Percentiles rank a stretch among this genome's conserved stretches.
phyloP scores from a whole-genome alignment of 371 early-diverging fungal genomes.

The Apophysomyces elegans region DNA sequence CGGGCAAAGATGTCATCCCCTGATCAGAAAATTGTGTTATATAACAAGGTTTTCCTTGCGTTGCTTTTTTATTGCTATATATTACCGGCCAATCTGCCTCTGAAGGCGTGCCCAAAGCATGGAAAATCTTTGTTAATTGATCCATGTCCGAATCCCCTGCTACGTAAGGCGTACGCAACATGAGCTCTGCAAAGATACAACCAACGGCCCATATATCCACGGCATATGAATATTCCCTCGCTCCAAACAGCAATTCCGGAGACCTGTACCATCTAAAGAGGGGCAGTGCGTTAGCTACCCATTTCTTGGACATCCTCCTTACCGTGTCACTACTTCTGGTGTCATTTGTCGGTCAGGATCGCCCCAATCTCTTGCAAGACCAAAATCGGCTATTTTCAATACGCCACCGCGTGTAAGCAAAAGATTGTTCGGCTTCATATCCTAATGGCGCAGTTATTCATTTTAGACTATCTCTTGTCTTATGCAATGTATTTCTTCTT shows the following conservation, averaged over 20 bases:
- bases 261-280: slow-evolving; percentile 96
- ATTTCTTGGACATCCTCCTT: slow-evolving; percentile 3
- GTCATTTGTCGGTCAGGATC: slow-evolving; percentile 86
- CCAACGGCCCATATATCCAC: slow-evolving; percentile 99
- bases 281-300: neutral
- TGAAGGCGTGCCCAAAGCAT: slow-evolving; percentile 97
- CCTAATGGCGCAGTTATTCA: slow-evolving; percentile 48
- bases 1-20: slow-evolving; percentile 78
- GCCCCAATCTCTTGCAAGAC: slow-evolving; percentile 94
- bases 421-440: slow-evolving; percentile 99
- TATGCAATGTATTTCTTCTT: neutral
- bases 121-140: slow-evolving; percentile 94
- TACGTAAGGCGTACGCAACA: slow-evolving; percentile 95
- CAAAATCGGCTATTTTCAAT: slow-evolving; percentile 99
- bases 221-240: slow-evolving; percentile 86
- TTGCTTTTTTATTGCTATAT: slow-evolving; percentile 8
- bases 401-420: slow-evolving; percentile 89
- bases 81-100: slow-evolving; percentile 95
- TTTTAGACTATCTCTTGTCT: neutral
- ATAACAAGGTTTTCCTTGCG: neutral
- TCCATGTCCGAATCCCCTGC: slow-evolving; percentile 95
- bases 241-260: slow-evolving; percentile 97
- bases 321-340: slow-evolving; percentile 94
- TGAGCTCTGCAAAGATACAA: slow-evolving; percentile 99
- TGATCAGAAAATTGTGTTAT: slow-evolving; percentile 18